Percentiles rank a stretch among this genome's conserved stretches.
These are phyloP conservation scores for Starmerella apis DNA, from an alignment of 805 yeast genomes.

Conservation along the genomic window DNA sequence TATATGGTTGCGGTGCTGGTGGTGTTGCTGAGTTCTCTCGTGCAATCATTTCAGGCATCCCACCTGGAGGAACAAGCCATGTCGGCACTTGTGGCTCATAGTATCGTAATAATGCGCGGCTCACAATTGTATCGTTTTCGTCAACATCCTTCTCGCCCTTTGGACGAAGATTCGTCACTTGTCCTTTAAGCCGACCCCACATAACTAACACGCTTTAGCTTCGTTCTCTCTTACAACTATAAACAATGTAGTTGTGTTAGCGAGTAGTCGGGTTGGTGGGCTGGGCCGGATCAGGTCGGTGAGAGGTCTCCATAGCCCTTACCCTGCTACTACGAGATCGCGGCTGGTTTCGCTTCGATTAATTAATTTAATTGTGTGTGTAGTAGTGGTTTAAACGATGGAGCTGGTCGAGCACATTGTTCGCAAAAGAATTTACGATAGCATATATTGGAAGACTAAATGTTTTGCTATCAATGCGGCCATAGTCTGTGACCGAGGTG, in stretches of 20 bases:
- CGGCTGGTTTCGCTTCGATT: too few species aligned
- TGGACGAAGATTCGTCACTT: constrained; percentile 25
- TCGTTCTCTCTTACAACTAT: too few species aligned
- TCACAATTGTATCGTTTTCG: constrained; percentile 37
- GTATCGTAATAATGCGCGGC: constrained; percentile 37
- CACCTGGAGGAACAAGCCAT: constrained; percentile 28
- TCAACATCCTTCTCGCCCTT: constrained; percentile 35
- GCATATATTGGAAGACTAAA: constrained; percentile 47
- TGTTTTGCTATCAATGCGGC: constrained; percentile 45
- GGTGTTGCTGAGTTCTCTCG: neutral
- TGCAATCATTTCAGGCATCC: neutral
- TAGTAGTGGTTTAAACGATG: too few species aligned
- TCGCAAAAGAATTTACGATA: constrained; percentile 46
- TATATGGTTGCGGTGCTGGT: neutral
- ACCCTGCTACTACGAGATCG: too few species aligned
- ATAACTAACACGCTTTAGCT: constrained; percentile 11
- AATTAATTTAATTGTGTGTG: too few species aligned
- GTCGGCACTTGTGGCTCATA: constrained; percentile 30
- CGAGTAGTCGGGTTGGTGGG: neutral
- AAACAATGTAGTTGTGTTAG: too few species aligned
- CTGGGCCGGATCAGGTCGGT: neutral
- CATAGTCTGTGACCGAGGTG: constrained; percentile 41
- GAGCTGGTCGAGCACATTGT: constrained; percentile 43
- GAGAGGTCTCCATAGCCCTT: neutral
- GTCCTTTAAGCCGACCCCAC: constrained; percentile 29